Conservation (phyloP, 2,329 filamentous ascomycete species). For the Dothistroma pini region DNA sequence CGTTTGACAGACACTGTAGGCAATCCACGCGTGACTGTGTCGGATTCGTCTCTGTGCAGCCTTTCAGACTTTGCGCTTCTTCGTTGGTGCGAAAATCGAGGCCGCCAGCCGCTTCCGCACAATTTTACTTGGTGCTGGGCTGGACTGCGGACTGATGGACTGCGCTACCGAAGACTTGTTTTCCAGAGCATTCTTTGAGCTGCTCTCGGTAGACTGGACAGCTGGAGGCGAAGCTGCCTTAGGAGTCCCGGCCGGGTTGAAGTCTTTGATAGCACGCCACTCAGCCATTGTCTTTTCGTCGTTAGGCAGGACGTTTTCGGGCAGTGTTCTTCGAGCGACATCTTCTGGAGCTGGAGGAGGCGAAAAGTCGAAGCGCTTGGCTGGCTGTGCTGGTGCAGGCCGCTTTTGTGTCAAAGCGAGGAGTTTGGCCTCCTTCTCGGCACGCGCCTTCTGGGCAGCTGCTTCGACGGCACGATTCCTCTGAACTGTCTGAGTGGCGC, state of each 20-base stretch:
- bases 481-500: conserved; percentile 8
- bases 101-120: conserved; percentile 24
- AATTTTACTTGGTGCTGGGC: conserved; percentile 14
- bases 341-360: neutral
- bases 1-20: neutral
- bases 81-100: conserved; percentile 10
- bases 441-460: conserved; percentile 14
- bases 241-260: neutral
- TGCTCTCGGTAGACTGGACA: neutral
- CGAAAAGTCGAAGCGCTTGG: conserved; percentile 13
- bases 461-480: conserved; percentile 12
- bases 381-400: conserved; percentile 5
- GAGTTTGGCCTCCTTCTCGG: conserved; percentile 20
- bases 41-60: neutral
- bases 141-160: conserved; percentile 10
- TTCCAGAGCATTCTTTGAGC: neutral
- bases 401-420: conserved; percentile 16
- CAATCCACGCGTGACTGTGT: neutral
- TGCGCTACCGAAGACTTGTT: neutral
- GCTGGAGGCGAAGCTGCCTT: neutral
- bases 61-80: conserved; percentile 13
- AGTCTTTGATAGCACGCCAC: neutral
- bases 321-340: neutral
- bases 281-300: neutral
- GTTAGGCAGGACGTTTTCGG: neutral